phyloP scores from a whole-genome alignment of 371 early-diverging fungal species.

The Actinomortierella ambigua region DNA sequence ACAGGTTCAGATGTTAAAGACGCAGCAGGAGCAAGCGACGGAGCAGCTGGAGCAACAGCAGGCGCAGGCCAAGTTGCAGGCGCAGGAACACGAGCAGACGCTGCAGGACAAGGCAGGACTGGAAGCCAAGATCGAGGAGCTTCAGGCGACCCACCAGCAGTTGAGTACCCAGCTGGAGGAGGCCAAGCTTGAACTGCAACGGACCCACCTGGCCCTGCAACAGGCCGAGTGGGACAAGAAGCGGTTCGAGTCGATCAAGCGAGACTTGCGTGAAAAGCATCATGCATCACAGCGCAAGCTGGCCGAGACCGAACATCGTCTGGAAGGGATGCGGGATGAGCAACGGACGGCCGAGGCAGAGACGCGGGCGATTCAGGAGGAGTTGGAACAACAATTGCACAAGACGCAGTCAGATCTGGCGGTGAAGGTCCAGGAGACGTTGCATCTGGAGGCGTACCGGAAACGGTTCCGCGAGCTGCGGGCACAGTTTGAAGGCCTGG shows the following conservation, averaged over 20 bases:
- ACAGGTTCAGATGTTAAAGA: slow-evolving; percentile 4
- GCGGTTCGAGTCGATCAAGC: slow-evolving; percentile 18
- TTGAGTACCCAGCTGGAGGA: slow-evolving; percentile 10
- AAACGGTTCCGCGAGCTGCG: slow-evolving; percentile 39
- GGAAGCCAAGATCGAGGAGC: slow-evolving; percentile 1
- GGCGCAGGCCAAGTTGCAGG: neutral
- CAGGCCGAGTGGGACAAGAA: slow-evolving; percentile 32
- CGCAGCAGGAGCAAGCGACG: slow-evolving; percentile 5
- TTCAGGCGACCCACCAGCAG: slow-evolving; percentile 9
- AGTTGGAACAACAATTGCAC: slow-evolving; percentile 29
- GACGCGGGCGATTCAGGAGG: slow-evolving; percentile 36
- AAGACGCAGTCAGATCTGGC: slow-evolving; percentile 26
- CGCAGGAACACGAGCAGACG: slow-evolving; percentile 7
- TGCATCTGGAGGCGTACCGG: slow-evolving; percentile 31
- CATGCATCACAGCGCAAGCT: slow-evolving; percentile 29
- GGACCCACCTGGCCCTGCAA: slow-evolving; percentile 16
- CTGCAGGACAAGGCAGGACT: slow-evolving; percentile 6
- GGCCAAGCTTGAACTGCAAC: neutral
- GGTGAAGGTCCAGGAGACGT: slow-evolving; percentile 27
- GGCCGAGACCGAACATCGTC: slow-evolving; percentile 33
- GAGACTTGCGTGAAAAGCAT: slow-evolving; percentile 26
- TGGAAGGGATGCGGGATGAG: slow-evolving; percentile 27
- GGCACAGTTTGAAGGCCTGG: slow-evolving; percentile 34
- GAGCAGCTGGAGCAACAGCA: slow-evolving; percentile 9
- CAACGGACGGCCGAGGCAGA: slow-evolving; percentile 23